Conservation (phyloP, 441 rosid genomes). For the Aleurites moluccanus region DNA sequence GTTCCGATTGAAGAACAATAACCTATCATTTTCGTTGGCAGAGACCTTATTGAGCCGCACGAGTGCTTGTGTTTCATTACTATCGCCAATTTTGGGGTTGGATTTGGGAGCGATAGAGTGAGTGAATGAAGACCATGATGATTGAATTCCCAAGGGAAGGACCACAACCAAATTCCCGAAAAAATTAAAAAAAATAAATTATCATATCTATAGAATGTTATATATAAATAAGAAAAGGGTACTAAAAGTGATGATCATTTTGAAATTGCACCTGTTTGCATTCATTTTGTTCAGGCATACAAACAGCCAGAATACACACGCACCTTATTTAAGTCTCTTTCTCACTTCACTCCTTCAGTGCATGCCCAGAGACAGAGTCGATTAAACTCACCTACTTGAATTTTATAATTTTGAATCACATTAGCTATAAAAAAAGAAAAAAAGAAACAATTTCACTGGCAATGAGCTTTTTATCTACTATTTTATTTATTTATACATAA, state of each 20-base stretch:
- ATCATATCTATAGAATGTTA: no score
- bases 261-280: constrained; percentile 31
- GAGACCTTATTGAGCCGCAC: constrained; percentile 31
- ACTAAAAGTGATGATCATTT: neutral
- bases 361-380: no score
- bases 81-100: constrained; percentile 23
- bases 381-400: neutral
- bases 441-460: no score
- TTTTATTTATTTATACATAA: no score
- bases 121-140: constrained; percentile 8
- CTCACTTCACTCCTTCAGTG: neutral
- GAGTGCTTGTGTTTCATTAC: constrained; percentile 36
- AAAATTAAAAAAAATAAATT: no score
- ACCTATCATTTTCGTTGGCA: constrained; percentile 28
- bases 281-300: constrained; percentile 32
- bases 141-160: constrained; percentile 16
- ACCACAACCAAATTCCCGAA: neutral
- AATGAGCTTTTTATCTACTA: neutral
- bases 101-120: neutral
- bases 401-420: neutral
- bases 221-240: neutral
- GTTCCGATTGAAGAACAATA: constrained; percentile 14
- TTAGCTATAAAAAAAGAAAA: no score
- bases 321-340: constrained; percentile 25
- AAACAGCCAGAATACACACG: constrained; percentile 30